Evolutionary conservation across 2,329 filamentous ascomycete species (phyloP).

Genomic region (Exophiala sp.): DNA sequence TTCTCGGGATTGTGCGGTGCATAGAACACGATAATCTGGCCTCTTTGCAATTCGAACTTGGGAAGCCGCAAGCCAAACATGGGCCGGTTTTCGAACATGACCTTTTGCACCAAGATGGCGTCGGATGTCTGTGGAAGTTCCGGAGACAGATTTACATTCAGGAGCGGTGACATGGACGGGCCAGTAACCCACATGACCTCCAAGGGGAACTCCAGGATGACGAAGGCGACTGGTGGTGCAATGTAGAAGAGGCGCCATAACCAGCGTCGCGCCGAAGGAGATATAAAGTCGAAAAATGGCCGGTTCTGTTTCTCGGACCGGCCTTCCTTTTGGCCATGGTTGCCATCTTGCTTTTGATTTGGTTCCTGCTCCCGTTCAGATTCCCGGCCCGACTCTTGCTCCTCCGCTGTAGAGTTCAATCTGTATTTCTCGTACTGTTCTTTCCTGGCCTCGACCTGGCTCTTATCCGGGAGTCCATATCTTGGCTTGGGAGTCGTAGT

Average conservation of each 20-base stretch:
- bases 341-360: not conserved
- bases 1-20: slow-evolving; percentile 29
- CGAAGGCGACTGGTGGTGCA: slow-evolving; percentile 37
- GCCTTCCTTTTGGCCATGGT: not conserved
- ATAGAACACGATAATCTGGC: slow-evolving; percentile 67
- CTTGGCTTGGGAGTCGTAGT: not conserved
- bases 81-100: slow-evolving; percentile 32
- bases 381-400: not conserved
- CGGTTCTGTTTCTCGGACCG: not conserved
- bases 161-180: slow-evolving; percentile 68
- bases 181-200: slow-evolving; percentile 42
- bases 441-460: slow-evolving; percentile 1
- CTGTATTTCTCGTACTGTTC: not conserved
- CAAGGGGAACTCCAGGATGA: slow-evolving; percentile 37
- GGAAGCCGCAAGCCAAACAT: slow-evolving; percentile 42
- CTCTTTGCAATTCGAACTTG: slow-evolving; percentile 55
- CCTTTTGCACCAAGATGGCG: slow-evolving; percentile 34
- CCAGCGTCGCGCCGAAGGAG: slow-evolving; percentile 11
- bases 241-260: slow-evolving; percentile 24
- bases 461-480: not conserved
- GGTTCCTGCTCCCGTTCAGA: not conserved
- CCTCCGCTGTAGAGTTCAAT: not conserved
- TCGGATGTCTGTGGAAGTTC: slow-evolving; percentile 37
- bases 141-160: slow-evolving; percentile 60
- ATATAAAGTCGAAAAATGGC: slow-evolving; percentile 5